Conservation (phyloP, 305 asterid genomes). For the Fraxinus sp. region DNA sequence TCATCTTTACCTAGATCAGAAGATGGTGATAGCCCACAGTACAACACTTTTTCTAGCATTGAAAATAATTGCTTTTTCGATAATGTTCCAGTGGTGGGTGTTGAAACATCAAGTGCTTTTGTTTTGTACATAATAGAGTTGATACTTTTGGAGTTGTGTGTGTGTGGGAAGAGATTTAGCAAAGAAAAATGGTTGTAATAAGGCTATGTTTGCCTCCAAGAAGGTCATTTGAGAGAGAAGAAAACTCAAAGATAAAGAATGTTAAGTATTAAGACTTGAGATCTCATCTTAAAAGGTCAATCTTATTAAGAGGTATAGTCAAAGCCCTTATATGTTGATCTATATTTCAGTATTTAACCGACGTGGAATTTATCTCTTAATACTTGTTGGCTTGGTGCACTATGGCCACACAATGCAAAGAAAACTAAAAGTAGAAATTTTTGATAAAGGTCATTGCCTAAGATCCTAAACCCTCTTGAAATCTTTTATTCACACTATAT, state of each 20-base stretch:
- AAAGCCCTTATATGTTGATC: no score
- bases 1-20: background rate
- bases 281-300: no score
- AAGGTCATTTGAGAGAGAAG: background rate
- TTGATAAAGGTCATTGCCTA: background rate
- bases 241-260: background rate
- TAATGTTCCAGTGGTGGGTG: slow-evolving; percentile 5
- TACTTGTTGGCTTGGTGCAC: background rate
- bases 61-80: background rate
- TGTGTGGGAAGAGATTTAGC: slow-evolving; percentile 16
- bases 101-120: background rate
- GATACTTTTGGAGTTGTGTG: background rate
- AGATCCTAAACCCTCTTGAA: background rate
- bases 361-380: no score
- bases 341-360: no score
- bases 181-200: slow-evolving; percentile 26
- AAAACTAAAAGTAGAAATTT: background rate
- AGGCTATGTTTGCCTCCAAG: slow-evolving; percentile 28
- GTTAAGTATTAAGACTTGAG: no score
- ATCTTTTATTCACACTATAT: background rate
- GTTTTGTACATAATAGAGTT: background rate
- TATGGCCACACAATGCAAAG: background rate
- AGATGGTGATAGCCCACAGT: background rate
- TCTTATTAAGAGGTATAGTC: no score
- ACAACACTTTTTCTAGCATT: background rate